Percentiles rank a stretch among this genome's conserved stretches.
phyloP scores from a whole-genome alignment of 148 eudicot genomes.

The Nepenthes gracilis region DNA sequence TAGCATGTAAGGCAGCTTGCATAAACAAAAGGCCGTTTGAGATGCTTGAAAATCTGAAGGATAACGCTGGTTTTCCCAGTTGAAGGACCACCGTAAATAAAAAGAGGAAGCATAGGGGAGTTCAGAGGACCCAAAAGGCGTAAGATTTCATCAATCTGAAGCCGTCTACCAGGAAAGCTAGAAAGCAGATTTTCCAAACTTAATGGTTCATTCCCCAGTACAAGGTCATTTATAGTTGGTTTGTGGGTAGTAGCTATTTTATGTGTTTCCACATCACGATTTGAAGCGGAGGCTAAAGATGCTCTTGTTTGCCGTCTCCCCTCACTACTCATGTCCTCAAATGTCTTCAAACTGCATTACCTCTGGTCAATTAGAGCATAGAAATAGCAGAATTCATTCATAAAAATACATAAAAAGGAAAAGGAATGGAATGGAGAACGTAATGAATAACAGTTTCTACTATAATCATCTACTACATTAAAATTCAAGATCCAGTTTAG shows the following conservation, averaged over 20 bases:
- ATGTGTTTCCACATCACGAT: slow-evolving; percentile 11
- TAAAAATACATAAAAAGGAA: too few species aligned
- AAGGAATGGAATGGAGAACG: too few species aligned
- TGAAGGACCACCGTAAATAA: slow-evolving; percentile 70
- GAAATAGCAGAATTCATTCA: too few species aligned
- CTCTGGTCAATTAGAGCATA: too few species aligned
- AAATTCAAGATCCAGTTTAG: too few species aligned
- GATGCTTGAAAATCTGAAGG: slow-evolving; percentile 51
- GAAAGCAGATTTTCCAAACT: slow-evolving; percentile 44
- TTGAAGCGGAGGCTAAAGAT: slow-evolving; percentile 17
- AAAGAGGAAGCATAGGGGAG: slow-evolving; percentile 65
- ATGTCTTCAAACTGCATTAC: too few species aligned
- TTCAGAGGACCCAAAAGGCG: slow-evolving; percentile 60
- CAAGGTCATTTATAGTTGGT: slow-evolving; percentile 40
- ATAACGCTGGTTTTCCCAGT: slow-evolving; percentile 73
- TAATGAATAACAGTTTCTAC: too few species aligned
- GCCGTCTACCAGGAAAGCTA: slow-evolving; percentile 55
- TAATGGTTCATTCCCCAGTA: slow-evolving; percentile 24
- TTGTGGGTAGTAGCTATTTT: slow-evolving; percentile 21
- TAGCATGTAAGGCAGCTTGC: slow-evolving; percentile 73
- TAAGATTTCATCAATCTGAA: slow-evolving; percentile 46
- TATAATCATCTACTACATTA: too few species aligned
- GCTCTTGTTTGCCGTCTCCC: too few species aligned
- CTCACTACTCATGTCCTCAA: too few species aligned
- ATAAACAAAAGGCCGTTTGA: slow-evolving; percentile 68